Percentiles rank a stretch among this genome's conserved stretches.
Conservation (phyloP, 768 basidiomycete species). For the Leucocoprinus leucothites region DNA sequence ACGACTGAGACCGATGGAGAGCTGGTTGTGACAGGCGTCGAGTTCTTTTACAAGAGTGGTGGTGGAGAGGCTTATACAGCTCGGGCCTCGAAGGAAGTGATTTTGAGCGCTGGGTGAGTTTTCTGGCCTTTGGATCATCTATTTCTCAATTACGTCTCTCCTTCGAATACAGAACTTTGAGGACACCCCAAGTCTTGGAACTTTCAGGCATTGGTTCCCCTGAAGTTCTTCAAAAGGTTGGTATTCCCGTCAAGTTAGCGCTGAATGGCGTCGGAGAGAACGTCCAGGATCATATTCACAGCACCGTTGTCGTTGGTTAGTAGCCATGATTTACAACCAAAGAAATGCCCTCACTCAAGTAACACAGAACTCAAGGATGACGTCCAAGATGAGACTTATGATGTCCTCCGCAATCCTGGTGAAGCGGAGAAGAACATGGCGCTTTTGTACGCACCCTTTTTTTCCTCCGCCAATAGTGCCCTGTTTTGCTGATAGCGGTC, state of each 20-base stretch:
- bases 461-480: not conserved
- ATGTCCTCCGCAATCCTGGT: not conserved
- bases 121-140: slow-evolving; percentile 19
- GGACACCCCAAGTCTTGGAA: no score
- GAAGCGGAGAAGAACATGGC: not conserved
- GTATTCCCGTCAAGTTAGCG: slow-evolving; percentile 14
- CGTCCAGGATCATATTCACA: slow-evolving; percentile 14
- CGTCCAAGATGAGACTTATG: not conserved
- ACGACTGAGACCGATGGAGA: no score
- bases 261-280: slow-evolving; percentile 17
- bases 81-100: slow-evolving; percentile 11
- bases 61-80: not conserved
- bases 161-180: no score
- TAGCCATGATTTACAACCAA: not conserved
- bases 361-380: not conserved
- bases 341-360: not conserved
- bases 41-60: no score
- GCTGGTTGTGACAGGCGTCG: no score
- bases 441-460: not conserved
- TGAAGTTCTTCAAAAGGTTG: slow-evolving; percentile 11
- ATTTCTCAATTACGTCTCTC: slow-evolving; percentile 1
- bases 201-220: not conserved
- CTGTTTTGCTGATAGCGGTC: no score
- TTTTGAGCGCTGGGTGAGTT: slow-evolving; percentile 14
- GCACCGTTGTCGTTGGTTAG: not conserved